These are phyloP conservation scores for Aspergillus fijiensis DNA, from an alignment of 2,329 filamentous ascomycete genomes.

Conservation along the genomic window DNA sequence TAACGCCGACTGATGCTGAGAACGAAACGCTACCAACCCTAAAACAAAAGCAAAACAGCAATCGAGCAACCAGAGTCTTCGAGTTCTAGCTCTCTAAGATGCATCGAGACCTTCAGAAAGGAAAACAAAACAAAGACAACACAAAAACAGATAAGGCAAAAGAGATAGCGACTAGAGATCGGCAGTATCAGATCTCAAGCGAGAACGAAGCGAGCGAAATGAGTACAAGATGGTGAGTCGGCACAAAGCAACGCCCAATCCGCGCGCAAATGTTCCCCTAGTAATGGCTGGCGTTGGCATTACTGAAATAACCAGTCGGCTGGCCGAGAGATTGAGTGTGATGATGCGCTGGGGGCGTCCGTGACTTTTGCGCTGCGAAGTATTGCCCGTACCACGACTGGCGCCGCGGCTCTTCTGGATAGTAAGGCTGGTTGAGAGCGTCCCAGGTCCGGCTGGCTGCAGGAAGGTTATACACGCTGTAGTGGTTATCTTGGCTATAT, in stretches of 20 bases:
- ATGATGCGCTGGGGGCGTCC: slow-evolving; percentile 26
- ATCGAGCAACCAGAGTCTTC: not conserved
- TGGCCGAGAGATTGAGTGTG: slow-evolving; percentile 29
- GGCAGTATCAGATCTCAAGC: not conserved
- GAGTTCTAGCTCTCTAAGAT: slow-evolving; percentile 16
- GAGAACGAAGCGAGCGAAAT: not conserved
- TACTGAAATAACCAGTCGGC: slow-evolving; percentile 26
- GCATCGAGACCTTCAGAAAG: not conserved
- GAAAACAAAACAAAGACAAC: too few relatives aligned
- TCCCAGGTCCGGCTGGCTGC: slow-evolving; percentile 39
- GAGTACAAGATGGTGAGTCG: not conserved
- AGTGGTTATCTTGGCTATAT: slow-evolving; percentile 19
- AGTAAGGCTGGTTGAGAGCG: slow-evolving; percentile 33
- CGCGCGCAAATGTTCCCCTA: slow-evolving; percentile 3
- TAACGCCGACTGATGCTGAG: not conserved
- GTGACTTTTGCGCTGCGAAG: slow-evolving; percentile 25
- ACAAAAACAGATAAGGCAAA: slow-evolving; percentile 2
- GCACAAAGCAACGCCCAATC: not conserved
- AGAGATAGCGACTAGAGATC: not conserved
- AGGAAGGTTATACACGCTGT: slow-evolving; percentile 36
- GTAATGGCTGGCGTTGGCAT: slow-evolving; percentile 25
- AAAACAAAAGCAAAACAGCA: not conserved
- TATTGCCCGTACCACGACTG: slow-evolving; percentile 34
- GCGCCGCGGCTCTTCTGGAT: slow-evolving; percentile 34
- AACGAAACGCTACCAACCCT: not conserved